Evolutionary conservation across 108 stramenopile species (phyloP), one percentile per base, ranked within the genome.

Genomic region (Pelagomonas calceolata): DNA sequence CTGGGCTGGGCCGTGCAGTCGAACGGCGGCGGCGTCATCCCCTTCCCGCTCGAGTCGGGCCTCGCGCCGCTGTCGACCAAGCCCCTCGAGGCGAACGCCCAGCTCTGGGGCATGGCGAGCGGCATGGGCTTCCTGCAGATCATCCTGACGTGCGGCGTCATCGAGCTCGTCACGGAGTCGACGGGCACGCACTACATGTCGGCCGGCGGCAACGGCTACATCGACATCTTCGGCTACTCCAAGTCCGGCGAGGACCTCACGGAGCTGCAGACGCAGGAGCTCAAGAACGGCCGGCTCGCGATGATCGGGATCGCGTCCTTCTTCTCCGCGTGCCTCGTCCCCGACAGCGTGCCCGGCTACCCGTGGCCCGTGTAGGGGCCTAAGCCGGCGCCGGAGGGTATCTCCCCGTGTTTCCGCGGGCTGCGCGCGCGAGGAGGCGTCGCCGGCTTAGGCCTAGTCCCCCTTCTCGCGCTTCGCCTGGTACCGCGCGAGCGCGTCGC

Each of bases 1-100:
- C 75, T 85, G 39, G 88, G 87, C 31, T 84, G 86, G 74, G 72
- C 86, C 72, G 80, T 86, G 32, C 83, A 85, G 34, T 74, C 67
- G 4, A 74, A 70, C 37, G 77, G 76, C 35, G 5, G 12, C 39
- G 31, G 67, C 51, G 69, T 72, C 44, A 76, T 82, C 69, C 74
- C 78, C 14, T 78, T 78, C 32, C 75, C 70, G 72, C 78, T 82
- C 72, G 71, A 68, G 30, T 71, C 73, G 15, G 78, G 78, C 68
- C 66, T 81, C 67, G 39, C 39, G 39, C 73, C 76, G 65, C 77
- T 81, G n/a, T 73, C 77, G 68, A 70, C 63, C 64, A 80, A 82
- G 32, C 73, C 74, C 68, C 77, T 74, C 46, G 75, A 71, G 33
- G 68, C 75, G 15, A 75, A 76, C 76, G 75, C 75, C 36, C 39